Base-by-base conservation (phyloP, 768 basidiomycete species). In the Leccinum aurantiacum region DNA sequence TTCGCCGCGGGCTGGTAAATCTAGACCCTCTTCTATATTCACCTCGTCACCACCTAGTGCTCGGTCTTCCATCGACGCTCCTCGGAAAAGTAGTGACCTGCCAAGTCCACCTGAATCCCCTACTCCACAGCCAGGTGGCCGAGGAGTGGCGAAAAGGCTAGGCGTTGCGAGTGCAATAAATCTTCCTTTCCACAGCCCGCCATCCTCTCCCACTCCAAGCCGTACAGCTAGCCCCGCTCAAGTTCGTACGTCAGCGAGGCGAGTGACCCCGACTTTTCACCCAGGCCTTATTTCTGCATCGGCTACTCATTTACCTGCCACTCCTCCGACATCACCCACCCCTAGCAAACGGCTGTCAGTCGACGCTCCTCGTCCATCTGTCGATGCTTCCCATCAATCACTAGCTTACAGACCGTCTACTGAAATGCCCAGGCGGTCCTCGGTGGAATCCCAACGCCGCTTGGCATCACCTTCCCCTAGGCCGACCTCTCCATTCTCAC, bases 201-300 rank as follows among this genome's bases (percentile, higher is more conserved):
- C 79, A 44, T 65, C 74, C 44, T 75, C 79, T 54, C 76, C 81
- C n/a, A 74, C 70, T 46, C 65, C 77, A 65, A 65, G 75, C 61
- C 65, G 75, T 70, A 62, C 74, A 41, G 65, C 69, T 10, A 83
- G 80, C 60, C 80, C 81, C 19, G 70, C 77, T 29, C 79, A 75
- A 22, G 69, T 79, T 48, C 79, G 80, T 25, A 76, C 82, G 1
- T 76, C 78, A 49, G 69, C 61, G 35, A 73, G 73, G 55, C 77
- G 79, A 53, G 73, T 77, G 14, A 78, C 79, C 29, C 79, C 78
- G 41, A 73, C 75, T 10, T 76, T 75, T 27, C 54, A 63, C 54
- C 79, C 80, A 60, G 78, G 79, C 29, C 65, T 80, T 19, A 69
- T 77, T 6, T 84, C 86, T 2, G 65, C 79, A 6, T 85, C 86